Conservation (phyloP, 306 rosid species). For the Begonia peltatifolia region DNA sequence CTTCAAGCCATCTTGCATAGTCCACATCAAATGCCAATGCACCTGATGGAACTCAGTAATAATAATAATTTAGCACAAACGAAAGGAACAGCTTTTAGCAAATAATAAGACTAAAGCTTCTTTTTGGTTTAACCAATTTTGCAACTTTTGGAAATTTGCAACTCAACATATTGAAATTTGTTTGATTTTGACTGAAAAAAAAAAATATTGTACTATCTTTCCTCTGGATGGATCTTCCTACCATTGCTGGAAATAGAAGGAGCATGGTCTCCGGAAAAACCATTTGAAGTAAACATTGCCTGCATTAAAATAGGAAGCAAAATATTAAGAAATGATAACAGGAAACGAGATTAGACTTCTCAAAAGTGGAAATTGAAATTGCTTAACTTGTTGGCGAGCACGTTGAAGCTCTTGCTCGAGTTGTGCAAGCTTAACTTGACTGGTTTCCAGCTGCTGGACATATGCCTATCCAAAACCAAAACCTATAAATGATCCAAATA, state of each 20-base stretch:
- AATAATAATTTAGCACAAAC: no score
- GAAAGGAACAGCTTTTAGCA: no score
- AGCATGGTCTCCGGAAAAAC: conserved; percentile 19
- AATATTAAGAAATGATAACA: no score
- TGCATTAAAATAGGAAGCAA: conserved; percentile 2
- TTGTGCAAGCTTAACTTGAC: conserved; percentile 50
- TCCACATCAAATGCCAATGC: conserved; percentile 62
- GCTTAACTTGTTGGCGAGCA: conserved; percentile 51
- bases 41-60: conserved; percentile 14
- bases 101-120: no score
- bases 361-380: no score
- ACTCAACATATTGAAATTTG: no score
- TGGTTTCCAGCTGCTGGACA: conserved; percentile 69
- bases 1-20: conserved; percentile 62
- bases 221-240: background rate
- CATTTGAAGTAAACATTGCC: conserved; percentile 17
- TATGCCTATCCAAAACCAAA: conserved; percentile 71
- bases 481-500: conserved; percentile 32
- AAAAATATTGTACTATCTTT: no score
- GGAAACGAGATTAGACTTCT: no score
- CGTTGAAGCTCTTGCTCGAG: conserved; percentile 70
- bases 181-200: no score
- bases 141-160: background rate
- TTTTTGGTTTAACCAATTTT: no score
- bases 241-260: conserved; percentile 41